Percentiles rank a stretch among this genome's conserved stretches.
Conservation (phyloP, 306 rosid genomes). For the Ziziphus jujuba region DNA sequence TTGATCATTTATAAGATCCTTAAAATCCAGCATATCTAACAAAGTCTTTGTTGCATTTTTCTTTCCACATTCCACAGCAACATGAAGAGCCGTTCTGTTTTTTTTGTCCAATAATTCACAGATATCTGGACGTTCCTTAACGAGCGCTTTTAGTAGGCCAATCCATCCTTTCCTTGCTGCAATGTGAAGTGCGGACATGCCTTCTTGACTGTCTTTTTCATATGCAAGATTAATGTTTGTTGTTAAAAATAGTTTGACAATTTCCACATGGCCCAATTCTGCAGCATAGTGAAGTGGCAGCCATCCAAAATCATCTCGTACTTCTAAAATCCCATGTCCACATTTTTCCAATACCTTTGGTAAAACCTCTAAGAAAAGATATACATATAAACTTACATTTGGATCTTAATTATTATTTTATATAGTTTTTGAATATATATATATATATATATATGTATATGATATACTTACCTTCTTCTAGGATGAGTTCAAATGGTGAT, state of each 20-base stretch:
- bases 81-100: slow-evolving; percentile 15
- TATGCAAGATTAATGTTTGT: neutral
- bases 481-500: too few relatives aligned
- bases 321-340: neutral
- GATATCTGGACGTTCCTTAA: neutral
- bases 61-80: slow-evolving; percentile 7
- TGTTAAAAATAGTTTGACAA: neutral
- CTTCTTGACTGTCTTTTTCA: neutral
- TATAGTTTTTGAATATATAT: too few relatives aligned
- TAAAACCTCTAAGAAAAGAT: neutral
- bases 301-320: neutral
- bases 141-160: neutral
- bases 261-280: neutral
- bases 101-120: neutral
- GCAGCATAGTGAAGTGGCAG: slow-evolving; percentile 10
- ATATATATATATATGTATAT: too few relatives aligned
- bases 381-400: too few relatives aligned
- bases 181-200: slow-evolving; percentile 21
- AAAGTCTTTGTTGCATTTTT: neutral
- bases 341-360: neutral
- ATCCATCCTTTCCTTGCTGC: neutral
- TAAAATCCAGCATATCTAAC: neutral
- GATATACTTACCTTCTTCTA: too few relatives aligned
- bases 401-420: too few relatives aligned
- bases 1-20: neutral